Base-by-base conservation (phyloP, 2,329 filamentous ascomycete species). In the Thermoascus crustaceus region DNA sequence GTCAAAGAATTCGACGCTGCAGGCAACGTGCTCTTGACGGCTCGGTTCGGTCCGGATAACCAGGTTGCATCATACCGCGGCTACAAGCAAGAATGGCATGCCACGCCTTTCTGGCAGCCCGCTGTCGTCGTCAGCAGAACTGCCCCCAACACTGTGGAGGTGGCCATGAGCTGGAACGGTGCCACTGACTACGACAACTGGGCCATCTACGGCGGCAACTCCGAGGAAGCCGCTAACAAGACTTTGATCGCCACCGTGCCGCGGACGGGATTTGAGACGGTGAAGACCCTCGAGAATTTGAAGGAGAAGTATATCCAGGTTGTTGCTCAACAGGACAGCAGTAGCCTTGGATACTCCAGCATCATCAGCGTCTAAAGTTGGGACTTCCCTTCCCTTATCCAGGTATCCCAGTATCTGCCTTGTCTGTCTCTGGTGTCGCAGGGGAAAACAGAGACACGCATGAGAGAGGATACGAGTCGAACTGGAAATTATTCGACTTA, bases 101-200 rank as follows among this genome's bases (percentile, higher is more conserved):
- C 53, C 5, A 57, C 49, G 1, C 55, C 55, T 0, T 52, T 48
- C 43, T 55, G 50, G 44, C 23, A 41, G 25, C 55, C 55, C 11
- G 42, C 39, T n/a, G 20, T 52, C 4, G 44, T 50, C 4, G 40
- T 49, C 4, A 26, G 34, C 17, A 42, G 38, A n/a, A n/a, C n/a
- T n/a, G n/a, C n/a, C n/a, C n/a, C n/a, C 9, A 43, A 37, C 23
- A 32, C 38, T 11, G 38, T 60, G n/a, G 52, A 53, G n/a, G n/a
- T n/a, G n/a, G n/a, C n/a, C 38, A 61, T 62, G 53, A 62, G 58
- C 46, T 61, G 58, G 58, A 58, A 57, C 30, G 57, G 57, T 6
- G 58, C 57, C 4, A 61, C 58, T 0, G 60, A 61, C 40, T 52
- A 60, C 31, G 47, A 49, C 36, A 51, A 45, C 26, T 62, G 61